phyloP scores from a whole-genome alignment of 805 yeast species.

The Candida stauntonica region DNA sequence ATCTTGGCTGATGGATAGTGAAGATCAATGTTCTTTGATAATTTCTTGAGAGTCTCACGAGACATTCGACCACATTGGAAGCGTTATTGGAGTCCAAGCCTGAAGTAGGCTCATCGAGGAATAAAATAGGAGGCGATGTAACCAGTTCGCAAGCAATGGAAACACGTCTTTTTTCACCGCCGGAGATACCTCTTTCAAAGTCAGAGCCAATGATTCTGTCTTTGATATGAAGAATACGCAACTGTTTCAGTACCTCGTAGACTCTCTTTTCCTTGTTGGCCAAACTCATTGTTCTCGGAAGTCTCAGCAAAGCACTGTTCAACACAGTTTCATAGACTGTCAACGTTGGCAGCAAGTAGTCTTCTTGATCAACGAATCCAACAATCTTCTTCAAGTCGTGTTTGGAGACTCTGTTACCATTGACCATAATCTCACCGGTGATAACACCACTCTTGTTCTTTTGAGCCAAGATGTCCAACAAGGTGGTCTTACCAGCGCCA shows the following conservation, averaged over 20 bases:
- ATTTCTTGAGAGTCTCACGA: slow-evolving; percentile 73
- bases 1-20: slow-evolving; percentile 96
- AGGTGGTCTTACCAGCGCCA: slow-evolving; percentile 96
- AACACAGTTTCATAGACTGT: slow-evolving; percentile 95
- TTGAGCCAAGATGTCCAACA: slow-evolving; percentile 85
- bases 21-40: slow-evolving; percentile 85
- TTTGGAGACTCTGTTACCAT: slow-evolving; percentile 50
- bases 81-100: slow-evolving; percentile 96
- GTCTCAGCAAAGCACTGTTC: slow-evolving; percentile 82
- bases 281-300: slow-evolving; percentile 77
- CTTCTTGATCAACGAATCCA: slow-evolving; percentile 97
- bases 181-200: slow-evolving; percentile 86
- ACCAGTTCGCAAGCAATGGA: slow-evolving; percentile 93
- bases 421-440: slow-evolving; percentile 66
- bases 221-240: slow-evolving; percentile 76
- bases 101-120: slow-evolving; percentile 91
- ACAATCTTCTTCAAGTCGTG: slow-evolving; percentile 58
- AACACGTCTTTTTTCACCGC: slow-evolving; percentile 89
- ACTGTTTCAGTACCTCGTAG: slow-evolving; percentile 76
- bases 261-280: slow-evolving; percentile 74
- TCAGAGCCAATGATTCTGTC: slow-evolving; percentile 88
- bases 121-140: slow-evolving; percentile 78
- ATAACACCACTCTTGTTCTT: slow-evolving; percentile 75
- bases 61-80: slow-evolving; percentile 79
- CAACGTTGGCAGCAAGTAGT: slow-evolving; percentile 81